Base-by-base conservation (phyloP, 345 rosid genomes). In the Dimocarpus longan region DNA sequence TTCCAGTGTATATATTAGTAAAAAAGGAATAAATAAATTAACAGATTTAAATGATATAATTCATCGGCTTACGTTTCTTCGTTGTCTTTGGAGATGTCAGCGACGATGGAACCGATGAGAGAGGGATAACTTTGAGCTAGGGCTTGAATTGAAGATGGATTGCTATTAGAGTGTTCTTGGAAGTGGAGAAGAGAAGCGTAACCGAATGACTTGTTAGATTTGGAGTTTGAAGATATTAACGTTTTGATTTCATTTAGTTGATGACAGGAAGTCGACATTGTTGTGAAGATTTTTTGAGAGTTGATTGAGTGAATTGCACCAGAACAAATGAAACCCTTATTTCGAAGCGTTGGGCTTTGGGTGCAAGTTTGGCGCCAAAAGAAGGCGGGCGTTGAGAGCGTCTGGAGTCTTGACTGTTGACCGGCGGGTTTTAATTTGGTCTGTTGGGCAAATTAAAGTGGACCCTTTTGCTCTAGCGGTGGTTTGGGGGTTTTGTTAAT, bases 21-120 rank as follows among this genome's bases (percentile, higher is more conserved):
- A 5, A 19, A 10, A 39, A 2, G 2, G 63, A 44, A 5, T 22
- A 37, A 54, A 65, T 22, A 19, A 1, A 79, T 26, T 2, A 13
- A 19, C 5, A 8, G 4, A 46, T 21, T 48, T 12, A 42, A 16
- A 10, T 13, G 68, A 28, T 48, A 10, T 71, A 22, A n/a, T n/a
- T 60, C 24, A 21, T 28, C 28, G 11, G 65, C 65, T 56, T 84
- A 88, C 91, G 75, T 83, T 87, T 89, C 88, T 76, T 89, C 90
- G 32, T 91, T 86, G 0, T 79, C 87, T 10, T 72, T 68, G 3
- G 68, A 75, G 63, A 88, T 72, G 66, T 87, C 87, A 13, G 73
- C 62, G 10, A 73, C 68, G 72, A 85, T 74, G 15, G 43, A 48
- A 70, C 79, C 46, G 19, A 88, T 56, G 0, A 88, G 76, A 71